Evolutionary conservation across 768 basidiomycete species (phyloP), one percentile per base, ranked within the genome.

Genomic region (Boletales sp.): DNA sequence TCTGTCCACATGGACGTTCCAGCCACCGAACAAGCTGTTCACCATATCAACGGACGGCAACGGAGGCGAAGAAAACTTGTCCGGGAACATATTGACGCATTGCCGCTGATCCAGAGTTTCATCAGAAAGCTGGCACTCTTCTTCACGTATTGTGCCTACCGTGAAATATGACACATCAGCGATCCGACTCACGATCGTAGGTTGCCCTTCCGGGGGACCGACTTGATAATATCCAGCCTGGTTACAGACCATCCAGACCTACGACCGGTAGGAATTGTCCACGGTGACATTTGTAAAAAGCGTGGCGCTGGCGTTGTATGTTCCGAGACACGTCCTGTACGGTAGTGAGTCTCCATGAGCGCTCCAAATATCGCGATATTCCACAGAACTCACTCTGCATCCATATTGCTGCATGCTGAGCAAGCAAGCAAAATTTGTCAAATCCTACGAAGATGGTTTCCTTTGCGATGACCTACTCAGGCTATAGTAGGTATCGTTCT

Each of bases 221-320:
- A 64, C 69, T 51, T 67, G 68, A 53, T 60, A 70, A 49, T 53
- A 86, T 30, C 87, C 87, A 2, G 88, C 74, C 68, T 88, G 77
- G 57, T 84, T 86, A 60, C 87, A 88, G 5, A 83, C 78, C 59
- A 86, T 79, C 87, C 87, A 88, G 49, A 70, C 65, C 86, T 86
- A 90, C 4, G 86, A 86, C 19, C 87, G 76, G 4, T 51, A 54
- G 0, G 71, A 50, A 51, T 88, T 81, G 62, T 86, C 69, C 35
- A 87, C 65, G 5, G 71, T 64, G 3, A 72, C 81, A 52, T 83
- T 68, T 13, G 82, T 83, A 69, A 73, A 89, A 62, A 58, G 78
- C 1, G 64, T 42, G 46, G 61, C 53, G 17, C 55, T 70, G 2
- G 69, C 34, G 50, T 78, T 52, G 43, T 78, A 76, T 4, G 72